Base-by-base conservation (phyloP, 768 basidiomycete genomes). In the Amanita phalloides region DNA sequence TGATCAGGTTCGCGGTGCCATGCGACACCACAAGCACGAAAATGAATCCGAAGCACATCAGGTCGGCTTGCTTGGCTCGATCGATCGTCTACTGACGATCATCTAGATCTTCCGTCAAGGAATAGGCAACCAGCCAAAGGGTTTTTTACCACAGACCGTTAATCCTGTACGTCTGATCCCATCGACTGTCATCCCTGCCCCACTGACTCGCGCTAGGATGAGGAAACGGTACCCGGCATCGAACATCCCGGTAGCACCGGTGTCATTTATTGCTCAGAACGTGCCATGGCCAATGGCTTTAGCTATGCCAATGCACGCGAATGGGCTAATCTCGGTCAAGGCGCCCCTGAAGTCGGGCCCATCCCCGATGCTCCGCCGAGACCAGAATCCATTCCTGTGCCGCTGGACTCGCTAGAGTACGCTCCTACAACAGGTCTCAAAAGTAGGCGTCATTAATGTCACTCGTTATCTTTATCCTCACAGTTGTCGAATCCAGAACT, bases 261-360 rank as follows among this genome's bases (percentile, higher is more conserved):
- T 44, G 76, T 77, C 21, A 78, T 94, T 60, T 96, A 94, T 64
- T 93, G 91, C 66, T 90, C 88, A 1, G 89, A 93, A 62, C 82
- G 92, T 53, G 89, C 92, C n/a, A 90, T 91, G 72, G 91, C 91
- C 9, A 95, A 96, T 62, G 93, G 93, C 7, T 96, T 92, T 72
- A 83, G 70, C 56, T 87, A 89, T 58, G 78, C 85, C 53, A 71
- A 72, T 57, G 82, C 81, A 11, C 83, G 89, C 60, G 82, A 84
- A 56, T 92, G 90, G 90, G 77, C 86, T 4, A 90, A 91, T 61
- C 74, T 90, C 8, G 94, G 93, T n/a, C 91, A 94, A 68, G 90
- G 88, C 39, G 89, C 90, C 13, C 91, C 91, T 6, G 90, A 92
- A 66, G 86, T 91, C 3, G 92, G 92, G 0, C 80, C 79, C 2